phyloP scores from a whole-genome alignment of 2,329 filamentous ascomycete genomes.

The Colletotrichum sp. region DNA sequence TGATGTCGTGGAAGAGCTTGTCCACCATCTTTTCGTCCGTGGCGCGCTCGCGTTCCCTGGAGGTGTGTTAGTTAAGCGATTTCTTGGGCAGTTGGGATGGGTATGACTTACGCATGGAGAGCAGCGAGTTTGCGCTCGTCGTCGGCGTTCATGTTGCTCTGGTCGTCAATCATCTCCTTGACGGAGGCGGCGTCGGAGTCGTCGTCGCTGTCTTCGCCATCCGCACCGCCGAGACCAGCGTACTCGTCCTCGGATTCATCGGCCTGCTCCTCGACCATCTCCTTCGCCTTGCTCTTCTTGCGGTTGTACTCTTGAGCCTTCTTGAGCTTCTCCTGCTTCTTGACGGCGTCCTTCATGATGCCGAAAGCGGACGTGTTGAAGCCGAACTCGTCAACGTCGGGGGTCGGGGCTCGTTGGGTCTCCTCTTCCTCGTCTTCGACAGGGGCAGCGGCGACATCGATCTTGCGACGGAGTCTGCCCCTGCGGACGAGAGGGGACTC shows the following conservation, averaged over 20 bases:
- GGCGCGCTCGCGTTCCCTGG: slow-evolving; percentile 77
- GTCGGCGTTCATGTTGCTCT: slow-evolving; percentile 69
- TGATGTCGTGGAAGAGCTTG: slow-evolving; percentile 92
- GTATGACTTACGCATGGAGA: slow-evolving; percentile 81
- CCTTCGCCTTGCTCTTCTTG: slow-evolving; percentile 85
- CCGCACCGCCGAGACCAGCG: slow-evolving; percentile 86
- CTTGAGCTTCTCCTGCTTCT: slow-evolving; percentile 58
- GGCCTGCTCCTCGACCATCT: slow-evolving; percentile 90
- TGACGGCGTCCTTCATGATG: slow-evolving; percentile 71
- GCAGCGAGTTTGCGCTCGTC: slow-evolving; percentile 85
- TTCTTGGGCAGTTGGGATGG: no score
- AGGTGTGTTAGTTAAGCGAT: neutral
- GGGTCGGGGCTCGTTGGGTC: slow-evolving; percentile 13
- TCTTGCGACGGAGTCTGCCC: slow-evolving; percentile 55
- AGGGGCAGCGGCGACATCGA: slow-evolving; percentile 38
- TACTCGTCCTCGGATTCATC: slow-evolving; percentile 99
- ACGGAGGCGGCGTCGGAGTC: slow-evolving; percentile 73
- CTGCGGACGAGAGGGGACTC: slow-evolving; percentile 72
- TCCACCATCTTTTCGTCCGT: slow-evolving; percentile 87
- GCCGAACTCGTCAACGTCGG: slow-evolving; percentile 37
- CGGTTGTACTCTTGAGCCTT: slow-evolving; percentile 71
- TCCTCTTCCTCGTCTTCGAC: slow-evolving; percentile 48
- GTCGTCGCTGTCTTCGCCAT: slow-evolving; percentile 84
- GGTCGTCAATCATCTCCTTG: slow-evolving; percentile 90
- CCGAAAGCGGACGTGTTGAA: slow-evolving; percentile 64